Conservation (phyloP, 2,329 filamentous ascomycete genomes). For the Didymella pomorum region DNA sequence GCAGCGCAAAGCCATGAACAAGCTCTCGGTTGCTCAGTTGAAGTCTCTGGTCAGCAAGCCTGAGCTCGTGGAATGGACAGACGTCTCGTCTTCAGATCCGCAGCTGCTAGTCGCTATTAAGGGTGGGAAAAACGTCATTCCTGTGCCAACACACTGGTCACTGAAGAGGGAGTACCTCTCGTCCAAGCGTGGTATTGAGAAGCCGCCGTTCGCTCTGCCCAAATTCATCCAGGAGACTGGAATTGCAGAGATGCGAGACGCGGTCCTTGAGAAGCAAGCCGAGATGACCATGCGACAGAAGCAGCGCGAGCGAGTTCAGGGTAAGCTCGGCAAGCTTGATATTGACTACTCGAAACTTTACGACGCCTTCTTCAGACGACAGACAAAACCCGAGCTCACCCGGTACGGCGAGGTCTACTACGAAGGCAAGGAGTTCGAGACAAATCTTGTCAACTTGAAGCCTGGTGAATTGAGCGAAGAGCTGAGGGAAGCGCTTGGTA, state of each 20-base stretch:
- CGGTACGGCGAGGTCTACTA: conserved; percentile 99
- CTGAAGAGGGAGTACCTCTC: conserved; percentile 97
- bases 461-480: conserved; percentile 90
- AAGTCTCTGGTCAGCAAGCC: conserved; percentile 91
- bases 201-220: conserved; percentile 88
- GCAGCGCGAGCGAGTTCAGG: conserved; percentile 90
- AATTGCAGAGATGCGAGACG: conserved; percentile 97
- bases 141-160: conserved; percentile 92
- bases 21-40: conserved; percentile 91
- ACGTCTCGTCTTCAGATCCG: conserved; percentile 89
- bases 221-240: conserved; percentile 98
- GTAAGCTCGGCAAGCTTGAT: conserved; percentile 96
- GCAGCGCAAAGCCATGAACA: conserved; percentile 89
- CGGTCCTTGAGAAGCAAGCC: conserved; percentile 93
- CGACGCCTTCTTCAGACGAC: conserved; percentile 97
- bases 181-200: conserved; percentile 96
- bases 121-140: conserved; percentile 91
- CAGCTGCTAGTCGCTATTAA: conserved; percentile 92
- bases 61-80: conserved; percentile 97
- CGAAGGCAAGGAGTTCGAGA: conserved; percentile 97
- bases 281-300: conserved; percentile 93
- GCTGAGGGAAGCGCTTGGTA: conserved; percentile 90
- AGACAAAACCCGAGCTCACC: conserved; percentile 93
- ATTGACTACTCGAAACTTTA: conserved; percentile 99
- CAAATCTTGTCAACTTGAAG: conserved; percentile 87